A percentile compares a stretch with the other conserved stretches of the same genome.
These are phyloP conservation scores for Coniochaeta sp. DNA, from an alignment of 2,329 filamentous ascomycete genomes.

Conservation along the genomic window DNA sequence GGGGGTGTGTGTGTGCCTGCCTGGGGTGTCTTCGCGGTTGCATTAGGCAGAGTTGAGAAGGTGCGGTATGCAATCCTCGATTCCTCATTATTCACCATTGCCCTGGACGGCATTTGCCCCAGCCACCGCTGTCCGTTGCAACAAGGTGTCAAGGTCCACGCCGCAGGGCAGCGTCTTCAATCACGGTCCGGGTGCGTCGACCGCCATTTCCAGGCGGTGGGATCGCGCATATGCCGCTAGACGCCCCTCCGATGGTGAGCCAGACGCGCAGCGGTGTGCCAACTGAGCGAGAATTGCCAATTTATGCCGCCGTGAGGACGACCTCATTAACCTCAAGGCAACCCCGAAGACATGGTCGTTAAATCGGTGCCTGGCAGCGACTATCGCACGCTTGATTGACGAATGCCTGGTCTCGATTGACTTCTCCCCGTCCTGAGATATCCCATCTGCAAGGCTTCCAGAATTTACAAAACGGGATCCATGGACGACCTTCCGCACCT, in stretches of 20 bases:
- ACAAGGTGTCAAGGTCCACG: neutral
- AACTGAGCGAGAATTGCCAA: too few species aligned
- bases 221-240: neutral
- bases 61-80: neutral
- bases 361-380: too few species aligned
- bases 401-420: too few species aligned
- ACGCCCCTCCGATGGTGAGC: neutral
- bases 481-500: neutral
- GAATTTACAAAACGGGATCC: neutral
- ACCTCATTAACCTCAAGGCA: too few species aligned
- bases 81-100: neutral
- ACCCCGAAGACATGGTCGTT: too few species aligned
- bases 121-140: neutral
- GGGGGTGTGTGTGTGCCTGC: too few species aligned
- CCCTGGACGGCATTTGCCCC: neutral
- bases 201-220: neutral
- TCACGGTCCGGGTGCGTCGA: neutral
- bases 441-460: neutral
- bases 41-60: conserved; percentile 10
- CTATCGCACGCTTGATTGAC: too few species aligned
- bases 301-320: too few species aligned
- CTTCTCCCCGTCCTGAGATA: neutral
- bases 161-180: neutral
- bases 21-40: neutral
- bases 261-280: too few species aligned